Evolutionary conservation across 169 alveolate species (phyloP).

Genomic region (Cytauxzoon felis): DNA sequence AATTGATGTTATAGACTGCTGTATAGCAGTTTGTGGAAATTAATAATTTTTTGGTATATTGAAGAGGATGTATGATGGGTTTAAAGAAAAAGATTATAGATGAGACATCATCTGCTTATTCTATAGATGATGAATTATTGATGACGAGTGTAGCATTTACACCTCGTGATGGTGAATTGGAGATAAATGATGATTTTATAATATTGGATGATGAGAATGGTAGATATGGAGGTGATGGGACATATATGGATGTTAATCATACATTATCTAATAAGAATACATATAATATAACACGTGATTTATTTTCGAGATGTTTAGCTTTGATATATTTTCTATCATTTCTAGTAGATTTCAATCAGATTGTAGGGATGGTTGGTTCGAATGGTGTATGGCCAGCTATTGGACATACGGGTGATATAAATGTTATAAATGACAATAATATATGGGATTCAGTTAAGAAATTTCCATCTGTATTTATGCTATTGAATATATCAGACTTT

Average conservation of each 20-base stretch:
- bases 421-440: background rate
- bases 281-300: slow-evolving; percentile 9
- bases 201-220: slow-evolving; percentile 1
- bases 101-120: too few relatives aligned
- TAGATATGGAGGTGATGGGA: too few relatives aligned
- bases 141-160: slow-evolving; percentile 10
- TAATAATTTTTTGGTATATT: background rate
- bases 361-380: slow-evolving; percentile 38
- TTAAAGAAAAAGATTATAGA: too few relatives aligned
- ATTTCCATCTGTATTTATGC: slow-evolving; percentile 5
- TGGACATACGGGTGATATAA: background rate
- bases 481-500: slow-evolving; percentile 30
- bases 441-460: background rate
- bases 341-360: slow-evolving; percentile 33
- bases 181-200: background rate
- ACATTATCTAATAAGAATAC: slow-evolving; percentile 1
- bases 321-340: slow-evolving; percentile 38
- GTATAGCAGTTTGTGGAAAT: too few relatives aligned
- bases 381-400: slow-evolving; percentile 36
- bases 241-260: too few relatives aligned
- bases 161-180: slow-evolving; percentile 15
- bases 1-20: too few relatives aligned
- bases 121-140: slow-evolving; percentile 8
- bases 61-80: slow-evolving; percentile 7
- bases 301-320: slow-evolving; percentile 22